Base-by-base conservation (phyloP, 257 asterid genomes). In the Nicotiana obtusifolia region DNA sequence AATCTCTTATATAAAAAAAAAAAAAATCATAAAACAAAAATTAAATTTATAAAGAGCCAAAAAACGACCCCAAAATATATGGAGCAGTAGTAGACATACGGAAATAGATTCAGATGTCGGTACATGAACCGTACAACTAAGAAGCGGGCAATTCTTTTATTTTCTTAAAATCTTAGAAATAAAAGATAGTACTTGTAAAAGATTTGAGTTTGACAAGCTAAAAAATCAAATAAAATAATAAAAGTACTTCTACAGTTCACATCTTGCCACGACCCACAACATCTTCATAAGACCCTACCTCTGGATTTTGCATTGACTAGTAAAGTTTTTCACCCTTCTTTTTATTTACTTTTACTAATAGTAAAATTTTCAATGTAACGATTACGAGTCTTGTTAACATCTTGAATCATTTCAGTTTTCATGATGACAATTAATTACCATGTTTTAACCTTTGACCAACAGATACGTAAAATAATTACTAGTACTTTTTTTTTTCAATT, bases 221-320 rank as follows among this genome's bases (percentile, higher is more conserved):
- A 52, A 10, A 19, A 67, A 20, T 10, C 5, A 31, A 4, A 2
- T 3, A 65, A 26, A 65, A 3, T 10, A 57, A 68, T 1, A 7
- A 2, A 22, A 22, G 41, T 20, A 52, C 17, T 52, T 52, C 19
- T 22, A 22, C 49, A 22, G 61, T 5, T 47, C 47, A 44, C 41
- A 24, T 7, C 9, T 24, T 6, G 61, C 22, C 66, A 65, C 66
- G 83, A 14, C 77, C 75, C 78, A 80, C 61, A 22, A 59, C 37
- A 80, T 80, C 83, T 65, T 62, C 28, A 30, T 1, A 47, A 73
- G 61, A 3, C 54, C 83, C 83, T 52, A 65, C 83, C 17, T 28
- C 30, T 73, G 49, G 83, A 80, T 65, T 64, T 80, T 80, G 20
- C 65, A 65, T 80, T 80, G 78, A 52, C 83, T 57, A n/a, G 71